phyloP scores from a whole-genome alignment of 768 basidiomycete genomes.

The Amanita exitialis region DNA sequence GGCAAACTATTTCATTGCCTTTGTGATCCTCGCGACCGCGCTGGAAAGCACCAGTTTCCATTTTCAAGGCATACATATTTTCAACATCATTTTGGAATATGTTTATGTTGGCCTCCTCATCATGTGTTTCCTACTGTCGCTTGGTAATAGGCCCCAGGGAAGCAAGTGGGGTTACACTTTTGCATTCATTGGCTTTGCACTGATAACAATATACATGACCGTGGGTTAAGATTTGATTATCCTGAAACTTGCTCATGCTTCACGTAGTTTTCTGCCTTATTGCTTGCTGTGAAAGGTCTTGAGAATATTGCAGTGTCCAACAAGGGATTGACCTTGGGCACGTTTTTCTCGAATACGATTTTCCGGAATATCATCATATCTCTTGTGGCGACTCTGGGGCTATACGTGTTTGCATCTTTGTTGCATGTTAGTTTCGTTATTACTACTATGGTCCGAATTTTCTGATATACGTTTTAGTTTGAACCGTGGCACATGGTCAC shows the following conservation, averaged over 20 bases:
- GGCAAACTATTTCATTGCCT: slow-evolving; percentile 92
- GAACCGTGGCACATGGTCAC: slow-evolving; percentile 99
- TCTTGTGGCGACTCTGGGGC: slow-evolving; percentile 76
- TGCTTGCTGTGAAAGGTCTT: slow-evolving; percentile 78
- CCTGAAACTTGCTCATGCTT: neutral
- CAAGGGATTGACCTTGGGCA: slow-evolving; percentile 37
- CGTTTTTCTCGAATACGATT: slow-evolving; percentile 68
- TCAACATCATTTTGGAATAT: slow-evolving; percentile 78
- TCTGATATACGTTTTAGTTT: slow-evolving; percentile 36
- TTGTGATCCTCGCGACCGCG: slow-evolving; percentile 64
- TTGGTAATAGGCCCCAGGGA: slow-evolving; percentile 91
- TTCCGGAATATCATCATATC: slow-evolving; percentile 86
- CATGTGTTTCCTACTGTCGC: slow-evolving; percentile 76
- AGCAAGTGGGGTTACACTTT: slow-evolving; percentile 79
- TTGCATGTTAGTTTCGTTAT: slow-evolving; percentile 60
- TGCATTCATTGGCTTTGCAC: slow-evolving; percentile 78
- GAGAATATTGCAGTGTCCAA: slow-evolving; percentile 39
- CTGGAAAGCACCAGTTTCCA: slow-evolving; percentile 57
- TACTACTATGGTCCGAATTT: neutral
- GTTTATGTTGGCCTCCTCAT: slow-evolving; percentile 82
- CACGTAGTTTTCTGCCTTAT: slow-evolving; percentile 60
- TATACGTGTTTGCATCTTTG: slow-evolving; percentile 77
- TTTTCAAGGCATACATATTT: slow-evolving; percentile 50
- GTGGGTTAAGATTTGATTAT: slow-evolving; percentile 25
- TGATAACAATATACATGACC: slow-evolving; percentile 97